Evolutionary conservation across 352 stramenopile species (phyloP).

Genomic region (Phytophthora crassamura): DNA sequence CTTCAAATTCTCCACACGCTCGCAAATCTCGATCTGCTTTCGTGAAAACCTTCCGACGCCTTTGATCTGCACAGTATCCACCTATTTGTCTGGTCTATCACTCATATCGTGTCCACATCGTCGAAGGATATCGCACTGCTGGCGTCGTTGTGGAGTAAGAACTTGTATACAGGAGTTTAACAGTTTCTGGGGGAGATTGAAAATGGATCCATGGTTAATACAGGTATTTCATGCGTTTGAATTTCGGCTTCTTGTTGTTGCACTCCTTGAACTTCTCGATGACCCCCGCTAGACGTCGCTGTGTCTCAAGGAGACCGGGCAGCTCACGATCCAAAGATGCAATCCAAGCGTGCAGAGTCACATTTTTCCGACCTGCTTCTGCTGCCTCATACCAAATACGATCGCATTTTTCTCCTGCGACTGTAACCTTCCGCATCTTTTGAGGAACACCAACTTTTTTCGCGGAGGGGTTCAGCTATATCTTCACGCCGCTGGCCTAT

Average conservation of each 20-base stretch:
- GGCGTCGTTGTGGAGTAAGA: no score
- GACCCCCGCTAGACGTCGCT: background rate
- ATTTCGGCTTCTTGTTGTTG: slow-evolving; percentile 12
- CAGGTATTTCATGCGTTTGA: slow-evolving; percentile 2
- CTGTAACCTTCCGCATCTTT: background rate
- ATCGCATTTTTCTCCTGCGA: background rate
- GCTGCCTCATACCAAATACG: slow-evolving; percentile 7
- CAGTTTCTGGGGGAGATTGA: slow-evolving; percentile 6
- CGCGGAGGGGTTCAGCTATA: background rate
- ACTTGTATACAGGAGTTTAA: no score
- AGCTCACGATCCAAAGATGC: slow-evolving; percentile 1
- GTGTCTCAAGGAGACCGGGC: background rate
- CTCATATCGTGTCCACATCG: background rate
- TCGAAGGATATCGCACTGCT: background rate
- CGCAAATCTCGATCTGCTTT: no score
- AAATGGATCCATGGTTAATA: slow-evolving; percentile 11
- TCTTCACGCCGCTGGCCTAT: no score
- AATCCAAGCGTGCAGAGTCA: slow-evolving; percentile 9
- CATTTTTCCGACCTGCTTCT: background rate
- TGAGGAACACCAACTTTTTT: background rate
- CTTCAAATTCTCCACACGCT: no score
- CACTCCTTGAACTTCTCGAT: background rate
- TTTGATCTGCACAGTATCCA: no score
- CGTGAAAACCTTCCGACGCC: no score
- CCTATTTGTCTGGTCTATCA: no score